Conservation (phyloP, 768 basidiomycete genomes). For the Tylopilus intermedius region DNA sequence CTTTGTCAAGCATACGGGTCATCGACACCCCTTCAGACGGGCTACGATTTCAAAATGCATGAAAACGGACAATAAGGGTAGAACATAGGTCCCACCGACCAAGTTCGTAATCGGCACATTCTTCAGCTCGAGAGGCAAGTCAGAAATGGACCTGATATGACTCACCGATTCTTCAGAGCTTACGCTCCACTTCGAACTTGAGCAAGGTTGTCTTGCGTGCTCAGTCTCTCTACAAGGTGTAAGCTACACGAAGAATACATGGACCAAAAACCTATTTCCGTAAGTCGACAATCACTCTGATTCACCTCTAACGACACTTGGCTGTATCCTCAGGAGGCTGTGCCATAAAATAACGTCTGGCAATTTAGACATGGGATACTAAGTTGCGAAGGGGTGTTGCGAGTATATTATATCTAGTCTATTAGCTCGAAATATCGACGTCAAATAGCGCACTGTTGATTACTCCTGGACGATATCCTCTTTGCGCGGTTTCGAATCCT, state of each 20-base stretch:
- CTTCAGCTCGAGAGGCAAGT: no score
- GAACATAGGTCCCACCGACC: constrained; percentile 66
- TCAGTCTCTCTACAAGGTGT: no score
- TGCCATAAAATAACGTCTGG: no score
- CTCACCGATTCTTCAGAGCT: no score
- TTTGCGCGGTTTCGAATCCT: constrained; percentile 77
- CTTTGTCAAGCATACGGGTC: constrained; percentile 90
- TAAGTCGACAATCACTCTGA: no score
- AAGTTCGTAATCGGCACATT: constrained; percentile 69
- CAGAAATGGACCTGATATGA: no score
- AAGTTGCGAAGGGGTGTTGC: not conserved
- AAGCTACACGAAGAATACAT: no score
- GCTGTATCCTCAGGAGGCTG: no score
- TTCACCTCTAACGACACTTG: no score
- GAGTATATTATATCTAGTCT: constrained; percentile 3
- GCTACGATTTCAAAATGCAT: constrained; percentile 33
- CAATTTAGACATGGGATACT: not conserved
- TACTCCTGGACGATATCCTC: constrained; percentile 90
- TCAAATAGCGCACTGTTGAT: constrained; percentile 18
- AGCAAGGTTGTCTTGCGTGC: no score
- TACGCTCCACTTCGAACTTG: no score
- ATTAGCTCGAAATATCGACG: not conserved
- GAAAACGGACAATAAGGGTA: constrained; percentile 5
- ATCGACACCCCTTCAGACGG: constrained; percentile 55
- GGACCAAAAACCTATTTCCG: no score